Evolutionary conservation across 495 filamentous ascomycete genomes (phyloP).

Genomic region (Talaromyces adpressus): DNA sequence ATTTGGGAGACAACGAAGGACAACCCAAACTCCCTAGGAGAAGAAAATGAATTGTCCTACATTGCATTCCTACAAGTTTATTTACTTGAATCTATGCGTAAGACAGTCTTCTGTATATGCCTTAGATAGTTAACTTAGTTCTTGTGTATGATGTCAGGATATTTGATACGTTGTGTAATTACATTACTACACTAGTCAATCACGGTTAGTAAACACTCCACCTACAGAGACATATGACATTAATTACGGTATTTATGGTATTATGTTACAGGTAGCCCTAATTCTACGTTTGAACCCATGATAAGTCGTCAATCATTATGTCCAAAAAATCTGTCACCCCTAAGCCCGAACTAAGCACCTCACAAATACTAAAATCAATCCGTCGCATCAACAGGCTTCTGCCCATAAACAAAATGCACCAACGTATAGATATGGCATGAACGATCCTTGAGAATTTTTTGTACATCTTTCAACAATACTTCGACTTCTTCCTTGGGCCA

Average conservation of each 20-base stretch:
- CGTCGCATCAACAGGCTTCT: constrained; percentile 15
- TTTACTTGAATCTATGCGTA: background rate
- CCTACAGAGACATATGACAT: background rate
- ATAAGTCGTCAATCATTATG: background rate
- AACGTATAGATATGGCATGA: constrained; percentile 41
- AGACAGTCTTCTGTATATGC: no score
- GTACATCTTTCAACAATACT: constrained; percentile 45
- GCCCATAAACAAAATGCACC: constrained; percentile 27
- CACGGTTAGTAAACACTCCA: background rate
- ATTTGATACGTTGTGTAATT: background rate
- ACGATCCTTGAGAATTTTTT: constrained; percentile 44
- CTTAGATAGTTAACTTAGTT: background rate
- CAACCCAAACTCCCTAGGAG: no score
- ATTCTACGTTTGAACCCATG: background rate
- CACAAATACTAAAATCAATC: background rate
- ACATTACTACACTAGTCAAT: background rate
- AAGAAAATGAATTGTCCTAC: no score
- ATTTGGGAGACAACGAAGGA: background rate
- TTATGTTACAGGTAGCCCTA: background rate
- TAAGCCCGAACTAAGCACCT: background rate
- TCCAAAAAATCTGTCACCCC: background rate
- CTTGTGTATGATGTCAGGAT: background rate
- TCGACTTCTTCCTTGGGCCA: constrained; percentile 51
- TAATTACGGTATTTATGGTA: background rate
- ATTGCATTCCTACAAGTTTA: background rate